Evolutionary conservation across 2,329 filamentous ascomycete genomes (phyloP), one percentile per base, ranked within the genome.

Genomic region (Coniochaeta sp.): DNA sequence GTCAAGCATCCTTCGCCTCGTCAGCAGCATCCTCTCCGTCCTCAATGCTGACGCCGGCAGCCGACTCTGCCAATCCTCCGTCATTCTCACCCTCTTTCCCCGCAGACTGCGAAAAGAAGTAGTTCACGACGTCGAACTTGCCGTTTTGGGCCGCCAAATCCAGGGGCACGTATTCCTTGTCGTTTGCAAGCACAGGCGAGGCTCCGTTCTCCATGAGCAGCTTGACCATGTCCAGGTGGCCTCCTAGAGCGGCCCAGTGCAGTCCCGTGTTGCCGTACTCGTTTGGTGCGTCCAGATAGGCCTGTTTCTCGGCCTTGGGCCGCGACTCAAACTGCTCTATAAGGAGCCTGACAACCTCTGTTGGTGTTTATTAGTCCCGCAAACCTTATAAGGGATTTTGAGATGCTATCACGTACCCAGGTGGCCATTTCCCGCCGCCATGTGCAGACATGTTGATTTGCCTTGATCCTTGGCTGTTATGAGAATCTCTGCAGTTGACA

Each of bases 161-260:
- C 1, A 92, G 78, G 2, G 89, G 86, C 67, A 93, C 89, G 67
- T 96, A 90, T 31, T 96, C 92, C 56, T 89, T 89, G 70, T 88
- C 85, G 71, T 98, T 98, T 69, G 87, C 87, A 34, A 91, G 77
- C 12, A 86, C 86, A 5, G 92, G 87, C 61, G 91, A 88, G 1
- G 92, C 92, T 2, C 91, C 92, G 2, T 85, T 79, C 52, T 87
- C 85, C 1, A 96, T 80, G 14, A 99, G 81, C 0, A 86, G 76
- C 77, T 93, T 90, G 7, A 96, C 91, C 3, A 87, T 84, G 6
- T 88, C 84, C 3, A 98, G 77, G 69, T 97, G 93, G 1, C 93
- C 93, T 59, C 96, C 95, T 60, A 97, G 78, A 0, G 91, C 90
- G 0, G 93, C 93, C 93, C 93, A 98, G 76, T 99, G 95, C 61